Conservation (phyloP, 75 land plant genomes). For the Sequoiadendron giganteum region DNA sequence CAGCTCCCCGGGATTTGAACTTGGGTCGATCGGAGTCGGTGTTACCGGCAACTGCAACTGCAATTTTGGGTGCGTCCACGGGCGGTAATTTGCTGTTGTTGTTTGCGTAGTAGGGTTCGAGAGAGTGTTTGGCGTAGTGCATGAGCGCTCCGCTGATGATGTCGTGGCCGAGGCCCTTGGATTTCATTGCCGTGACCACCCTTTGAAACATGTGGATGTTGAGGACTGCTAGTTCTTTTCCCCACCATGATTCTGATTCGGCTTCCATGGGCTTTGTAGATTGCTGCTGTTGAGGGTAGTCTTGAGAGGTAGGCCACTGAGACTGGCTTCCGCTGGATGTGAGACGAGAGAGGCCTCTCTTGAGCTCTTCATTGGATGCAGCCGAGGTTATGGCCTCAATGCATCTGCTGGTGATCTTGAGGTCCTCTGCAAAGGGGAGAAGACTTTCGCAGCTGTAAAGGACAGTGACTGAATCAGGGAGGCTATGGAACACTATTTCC, state of each 20-base stretch:
- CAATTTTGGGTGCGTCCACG: conserved; percentile 1
- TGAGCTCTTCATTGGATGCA: conserved; percentile 81
- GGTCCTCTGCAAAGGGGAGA: conserved; percentile 81
- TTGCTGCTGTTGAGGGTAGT: background rate
- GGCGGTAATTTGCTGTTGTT: background rate
- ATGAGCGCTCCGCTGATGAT: conserved; percentile 68
- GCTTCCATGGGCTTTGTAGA: conserved; percentile 3
- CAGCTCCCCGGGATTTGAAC: background rate
- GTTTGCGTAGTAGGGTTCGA: conserved; percentile 19
- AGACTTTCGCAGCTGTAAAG: conserved; percentile 78
- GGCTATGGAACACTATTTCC: conserved; percentile 56
- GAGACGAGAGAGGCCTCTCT: conserved; percentile 54
- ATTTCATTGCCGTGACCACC: conserved; percentile 70
- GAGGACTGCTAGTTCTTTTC: conserved; percentile 59
- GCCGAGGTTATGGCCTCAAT: conserved; percentile 64
- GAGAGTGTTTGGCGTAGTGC: conserved; percentile 74
- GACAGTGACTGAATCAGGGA: conserved; percentile 62
- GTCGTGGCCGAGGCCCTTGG: conserved; percentile 77
- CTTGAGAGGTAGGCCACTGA: background rate
- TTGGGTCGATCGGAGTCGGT: background rate
- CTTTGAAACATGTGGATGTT: conserved; percentile 84
- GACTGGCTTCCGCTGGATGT: conserved; percentile 25
- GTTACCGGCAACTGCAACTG: background rate
- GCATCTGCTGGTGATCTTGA: conserved; percentile 58
- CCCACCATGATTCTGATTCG: conserved; percentile 68